A percentile compares a stretch with the other conserved stretches of the same genome.
Evolutionary conservation across 164 flowering plant species (phyloP).

Genomic region (Vitis cinerea): DNA sequence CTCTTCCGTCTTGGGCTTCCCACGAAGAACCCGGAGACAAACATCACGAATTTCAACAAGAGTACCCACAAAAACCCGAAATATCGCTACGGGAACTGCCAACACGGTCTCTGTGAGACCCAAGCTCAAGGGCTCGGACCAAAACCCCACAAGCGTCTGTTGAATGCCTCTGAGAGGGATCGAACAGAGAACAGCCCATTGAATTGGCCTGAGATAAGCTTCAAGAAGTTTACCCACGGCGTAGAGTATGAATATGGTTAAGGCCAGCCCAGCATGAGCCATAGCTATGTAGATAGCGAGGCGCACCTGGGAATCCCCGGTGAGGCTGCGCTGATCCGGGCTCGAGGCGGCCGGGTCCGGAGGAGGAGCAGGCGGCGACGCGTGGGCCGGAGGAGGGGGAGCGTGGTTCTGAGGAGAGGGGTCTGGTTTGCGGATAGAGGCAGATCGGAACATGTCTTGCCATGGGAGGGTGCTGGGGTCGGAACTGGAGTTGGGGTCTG

Average conservation of each 20-base stretch:
- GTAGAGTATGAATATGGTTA: slow-evolving; percentile 56
- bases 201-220: slow-evolving; percentile 75
- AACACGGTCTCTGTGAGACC: slow-evolving; percentile 84
- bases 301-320: slow-evolving; percentile 70
- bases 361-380: slow-evolving; percentile 18
- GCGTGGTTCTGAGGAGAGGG: slow-evolving; percentile 19
- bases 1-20: slow-evolving; percentile 23
- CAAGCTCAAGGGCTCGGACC: slow-evolving; percentile 74
- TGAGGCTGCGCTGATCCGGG: slow-evolving; percentile 14
- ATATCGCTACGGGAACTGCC: slow-evolving; percentile 74
- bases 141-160: slow-evolving; percentile 69
- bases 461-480: slow-evolving; percentile 49
- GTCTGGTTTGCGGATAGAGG: slow-evolving; percentile 60
- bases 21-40: slow-evolving; percentile 33
- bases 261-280: slow-evolving; percentile 90
- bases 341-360: background rate
- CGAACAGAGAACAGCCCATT: slow-evolving; percentile 90
- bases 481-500: slow-evolving; percentile 31
- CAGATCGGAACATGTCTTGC: slow-evolving; percentile 96
- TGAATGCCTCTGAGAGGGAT: slow-evolving; percentile 89
- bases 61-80: slow-evolving; percentile 58
- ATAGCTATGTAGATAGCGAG: slow-evolving; percentile 92
- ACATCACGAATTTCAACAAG: slow-evolving; percentile 57
- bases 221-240: slow-evolving; percentile 65
- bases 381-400: slow-evolving; percentile 20